phyloP scores from a whole-genome alignment of 495 filamentous ascomycete genomes.

The Xylaria longipes region DNA sequence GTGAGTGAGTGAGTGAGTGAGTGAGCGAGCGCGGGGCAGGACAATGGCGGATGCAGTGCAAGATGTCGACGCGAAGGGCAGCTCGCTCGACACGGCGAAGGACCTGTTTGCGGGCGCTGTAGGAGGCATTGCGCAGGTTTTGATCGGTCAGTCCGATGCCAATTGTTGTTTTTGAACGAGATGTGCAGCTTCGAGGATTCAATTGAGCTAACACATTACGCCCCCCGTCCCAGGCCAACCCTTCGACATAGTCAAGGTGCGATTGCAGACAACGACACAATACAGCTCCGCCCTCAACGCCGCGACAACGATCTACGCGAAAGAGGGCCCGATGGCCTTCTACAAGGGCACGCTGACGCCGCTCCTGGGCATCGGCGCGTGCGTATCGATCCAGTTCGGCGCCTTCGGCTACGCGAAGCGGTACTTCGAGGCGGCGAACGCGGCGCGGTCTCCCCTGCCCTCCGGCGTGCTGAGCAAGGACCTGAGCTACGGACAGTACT shows the following conservation, averaged over 20 bases:
- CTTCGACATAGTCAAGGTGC: slow-evolving; percentile 98
- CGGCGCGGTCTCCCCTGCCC: slow-evolving; percentile 42
- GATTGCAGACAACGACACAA: slow-evolving; percentile 84
- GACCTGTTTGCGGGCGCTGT: slow-evolving; percentile 90
- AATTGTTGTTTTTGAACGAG: background rate
- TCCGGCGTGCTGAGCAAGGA: slow-evolving; percentile 34
- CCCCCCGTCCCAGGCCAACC: slow-evolving; percentile 75
- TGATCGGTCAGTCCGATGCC: slow-evolving; percentile 73
- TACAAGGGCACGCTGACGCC: slow-evolving; percentile 99
- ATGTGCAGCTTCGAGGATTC: background rate
- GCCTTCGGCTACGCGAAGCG: slow-evolving; percentile 93
- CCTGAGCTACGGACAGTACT: slow-evolving; percentile 85
- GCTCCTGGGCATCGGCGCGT: slow-evolving; percentile 93
- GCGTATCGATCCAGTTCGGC: slow-evolving; percentile 96
- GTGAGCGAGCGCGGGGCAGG: slow-evolving; percentile 20
- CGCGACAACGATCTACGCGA: slow-evolving; percentile 81
- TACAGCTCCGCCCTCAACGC: slow-evolving; percentile 82
- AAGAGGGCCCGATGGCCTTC: slow-evolving; percentile 90
- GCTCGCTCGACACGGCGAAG: slow-evolving; percentile 70
- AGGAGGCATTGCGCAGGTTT: slow-evolving; percentile 91
- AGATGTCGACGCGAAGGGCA: slow-evolving; percentile 44
- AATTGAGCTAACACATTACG: background rate
- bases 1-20: slow-evolving; percentile 15
- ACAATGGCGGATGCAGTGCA: slow-evolving; percentile 51
- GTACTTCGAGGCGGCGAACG: slow-evolving; percentile 77